A percentile compares a stretch with the other conserved stretches of the same genome.
These are phyloP conservation scores for Arachnomyces sp. DNA, from an alignment of 2,329 filamentous ascomycete genomes.

Conservation along the genomic window DNA sequence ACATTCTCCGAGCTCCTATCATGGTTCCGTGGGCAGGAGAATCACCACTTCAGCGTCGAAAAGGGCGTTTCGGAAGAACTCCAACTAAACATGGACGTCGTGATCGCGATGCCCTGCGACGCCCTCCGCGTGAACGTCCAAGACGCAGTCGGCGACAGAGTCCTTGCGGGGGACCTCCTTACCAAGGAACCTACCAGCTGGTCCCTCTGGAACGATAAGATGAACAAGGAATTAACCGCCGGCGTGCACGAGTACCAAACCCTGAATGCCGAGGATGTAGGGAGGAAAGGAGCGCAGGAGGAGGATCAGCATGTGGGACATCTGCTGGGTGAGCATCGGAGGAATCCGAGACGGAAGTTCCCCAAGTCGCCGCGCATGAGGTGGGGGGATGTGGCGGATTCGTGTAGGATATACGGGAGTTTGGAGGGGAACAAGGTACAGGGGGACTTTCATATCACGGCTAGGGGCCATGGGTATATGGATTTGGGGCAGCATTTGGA, in stretches of 20 bases:
- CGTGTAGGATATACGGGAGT: constrained; percentile 82
- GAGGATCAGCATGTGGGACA: constrained; percentile 83
- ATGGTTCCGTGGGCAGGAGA: constrained; percentile 79
- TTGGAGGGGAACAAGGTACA: constrained; percentile 94
- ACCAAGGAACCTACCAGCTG: constrained; percentile 71
- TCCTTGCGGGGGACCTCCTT: constrained; percentile 69
- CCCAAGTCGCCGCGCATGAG: constrained; percentile 64
- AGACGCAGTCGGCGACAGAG: constrained; percentile 85
- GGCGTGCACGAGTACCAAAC: constrained; percentile 50
- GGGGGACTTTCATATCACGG: constrained; percentile 96
- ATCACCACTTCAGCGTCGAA: constrained; percentile 87
- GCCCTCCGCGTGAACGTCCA: constrained; percentile 96
- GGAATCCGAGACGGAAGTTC: constrained; percentile 57
- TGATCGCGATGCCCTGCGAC: constrained; percentile 77
- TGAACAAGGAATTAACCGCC: constrained; percentile 50
- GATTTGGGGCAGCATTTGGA: constrained; percentile 73
- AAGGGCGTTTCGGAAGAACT: constrained; percentile 79
- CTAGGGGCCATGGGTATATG: constrained; percentile 87
- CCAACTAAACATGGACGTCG: constrained; percentile 93
- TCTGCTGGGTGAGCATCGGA: constrained; percentile 65
- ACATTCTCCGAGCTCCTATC: constrained; percentile 66
- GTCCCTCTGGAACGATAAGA: constrained; percentile 67
- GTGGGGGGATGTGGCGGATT: constrained; percentile 52
- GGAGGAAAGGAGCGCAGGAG: constrained; percentile 39
- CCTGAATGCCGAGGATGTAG: constrained; percentile 56